Conservation (phyloP, 2,329 filamentous ascomycete genomes). For the Penicillium sp. region DNA sequence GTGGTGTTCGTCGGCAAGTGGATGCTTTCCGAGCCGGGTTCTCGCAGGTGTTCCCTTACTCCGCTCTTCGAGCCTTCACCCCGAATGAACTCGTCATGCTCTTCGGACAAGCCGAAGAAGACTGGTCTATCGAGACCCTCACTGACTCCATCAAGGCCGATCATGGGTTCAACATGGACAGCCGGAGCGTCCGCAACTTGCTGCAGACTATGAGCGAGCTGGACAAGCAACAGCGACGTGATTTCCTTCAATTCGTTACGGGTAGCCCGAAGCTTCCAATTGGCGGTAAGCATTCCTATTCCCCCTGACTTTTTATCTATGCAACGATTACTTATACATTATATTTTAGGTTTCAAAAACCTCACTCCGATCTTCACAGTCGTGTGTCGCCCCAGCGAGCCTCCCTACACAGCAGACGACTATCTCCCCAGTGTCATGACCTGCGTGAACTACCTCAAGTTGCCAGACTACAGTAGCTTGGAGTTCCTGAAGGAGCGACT, state of each 20-base stretch:
- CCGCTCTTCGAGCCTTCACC: constrained; percentile 86
- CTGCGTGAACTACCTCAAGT: constrained; percentile 97
- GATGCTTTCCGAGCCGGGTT: constrained; percentile 89
- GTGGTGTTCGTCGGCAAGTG: constrained; percentile 79
- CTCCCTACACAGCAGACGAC: constrained; percentile 88
- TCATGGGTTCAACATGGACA: constrained; percentile 98
- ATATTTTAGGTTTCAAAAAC: constrained; percentile 75
- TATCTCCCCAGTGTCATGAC: constrained; percentile 99
- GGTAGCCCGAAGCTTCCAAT: constrained; percentile 97
- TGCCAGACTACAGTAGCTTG: constrained; percentile 85
- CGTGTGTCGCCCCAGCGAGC: constrained; percentile 96
- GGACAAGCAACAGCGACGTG: constrained; percentile 66
- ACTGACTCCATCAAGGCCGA: constrained; percentile 99
- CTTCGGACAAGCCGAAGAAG: constrained; percentile 87
- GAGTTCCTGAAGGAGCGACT: constrained; percentile 73
- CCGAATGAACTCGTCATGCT: constrained; percentile 91
- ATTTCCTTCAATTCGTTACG: constrained; percentile 96
- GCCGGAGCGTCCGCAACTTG: constrained; percentile 87
- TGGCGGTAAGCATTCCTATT: constrained; percentile 63
- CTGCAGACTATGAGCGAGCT: constrained; percentile 93
- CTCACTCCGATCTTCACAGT: constrained; percentile 98
- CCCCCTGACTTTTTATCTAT: not conserved
- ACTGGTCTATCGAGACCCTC: constrained; percentile 95
- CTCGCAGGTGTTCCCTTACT: constrained; percentile 93
- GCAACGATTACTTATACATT: constrained; percentile 4